These are phyloP conservation scores for Clonostachys rhizophaga DNA, from an alignment of 2,329 filamentous ascomycete genomes.

Conservation along the genomic window DNA sequence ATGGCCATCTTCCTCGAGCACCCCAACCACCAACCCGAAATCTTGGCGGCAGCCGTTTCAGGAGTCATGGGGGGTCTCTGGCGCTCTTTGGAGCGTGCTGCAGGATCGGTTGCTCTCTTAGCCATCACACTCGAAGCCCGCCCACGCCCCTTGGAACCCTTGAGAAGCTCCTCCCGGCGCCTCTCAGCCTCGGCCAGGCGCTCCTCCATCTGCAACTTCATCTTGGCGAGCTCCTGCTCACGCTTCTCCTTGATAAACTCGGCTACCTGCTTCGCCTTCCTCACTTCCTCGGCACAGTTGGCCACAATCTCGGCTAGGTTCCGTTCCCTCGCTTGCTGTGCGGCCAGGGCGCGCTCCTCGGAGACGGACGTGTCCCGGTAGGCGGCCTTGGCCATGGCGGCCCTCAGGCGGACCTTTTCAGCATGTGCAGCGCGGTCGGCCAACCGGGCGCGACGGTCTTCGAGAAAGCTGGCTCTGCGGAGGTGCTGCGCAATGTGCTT, in stretches of 20 bases:
- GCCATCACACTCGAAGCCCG: constrained; percentile 46
- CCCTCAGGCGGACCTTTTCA: constrained; percentile 75
- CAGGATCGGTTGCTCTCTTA: constrained; percentile 42
- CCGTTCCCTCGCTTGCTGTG: constrained; percentile 72
- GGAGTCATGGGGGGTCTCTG: constrained; percentile 41
- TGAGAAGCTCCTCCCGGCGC: constrained; percentile 61
- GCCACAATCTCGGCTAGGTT: constrained; percentile 80
- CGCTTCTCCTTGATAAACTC: constrained; percentile 78
- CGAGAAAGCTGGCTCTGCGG: constrained; percentile 74
- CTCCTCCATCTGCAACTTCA: constrained; percentile 74
- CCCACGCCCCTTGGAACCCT: constrained; percentile 44
- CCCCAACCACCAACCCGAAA: constrained; percentile 68
- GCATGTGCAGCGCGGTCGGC: constrained; percentile 78
- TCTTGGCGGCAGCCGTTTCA: constrained; percentile 57
- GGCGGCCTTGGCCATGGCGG: constrained; percentile 68
- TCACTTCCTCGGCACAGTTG: constrained; percentile 77
- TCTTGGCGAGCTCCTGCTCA: constrained; percentile 65
- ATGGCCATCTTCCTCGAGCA: constrained; percentile 53
- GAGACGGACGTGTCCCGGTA: constrained; percentile 60
- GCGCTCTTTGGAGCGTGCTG: constrained; percentile 47
- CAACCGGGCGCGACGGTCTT: constrained; percentile 73
- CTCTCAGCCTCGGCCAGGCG: constrained; percentile 72
- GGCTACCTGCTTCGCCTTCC: constrained; percentile 76
- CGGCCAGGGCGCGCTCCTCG: constrained; percentile 73
- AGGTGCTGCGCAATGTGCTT: constrained; percentile 75